Evolutionary conservation across 1,139 yeast species (phyloP).

Genomic region (Yamadazyma blattariae): DNA sequence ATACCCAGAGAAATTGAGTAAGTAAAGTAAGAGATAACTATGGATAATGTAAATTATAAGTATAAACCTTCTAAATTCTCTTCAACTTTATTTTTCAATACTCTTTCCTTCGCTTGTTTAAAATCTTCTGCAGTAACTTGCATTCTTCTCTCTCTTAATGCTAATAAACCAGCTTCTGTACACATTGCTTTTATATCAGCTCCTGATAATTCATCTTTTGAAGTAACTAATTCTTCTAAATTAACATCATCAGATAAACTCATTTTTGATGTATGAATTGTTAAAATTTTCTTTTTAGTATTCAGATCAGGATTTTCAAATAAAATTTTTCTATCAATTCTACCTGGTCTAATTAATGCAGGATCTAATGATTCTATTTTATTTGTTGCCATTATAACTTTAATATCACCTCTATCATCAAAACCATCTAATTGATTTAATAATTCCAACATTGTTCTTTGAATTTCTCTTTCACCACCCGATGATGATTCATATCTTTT

Average conservation of each 20-base stretch:
- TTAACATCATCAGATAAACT: conserved; percentile 83
- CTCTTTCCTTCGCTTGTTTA: conserved; percentile 92
- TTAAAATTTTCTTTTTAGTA: conserved; percentile 89
- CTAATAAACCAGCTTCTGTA: conserved; percentile 95
- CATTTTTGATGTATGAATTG: conserved; percentile 95
- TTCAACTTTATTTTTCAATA: conserved; percentile 95
- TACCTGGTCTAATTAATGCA: conserved; percentile 96
- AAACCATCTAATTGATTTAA: conserved; percentile 97
- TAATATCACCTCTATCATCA: conserved; percentile 97
- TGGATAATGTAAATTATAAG: conserved; percentile 51
- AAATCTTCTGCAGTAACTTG: conserved; percentile 95
- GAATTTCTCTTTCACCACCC: conserved; percentile 98
- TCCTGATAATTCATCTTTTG: conserved; percentile 95
- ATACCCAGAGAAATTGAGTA: neutral
- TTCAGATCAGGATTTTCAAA: conserved; percentile 94
- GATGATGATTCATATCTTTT: conserved; percentile 94
- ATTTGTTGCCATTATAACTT: conserved; percentile 98
- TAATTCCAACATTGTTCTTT: conserved; percentile 96
- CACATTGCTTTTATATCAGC: conserved; percentile 99
- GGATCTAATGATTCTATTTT: conserved; percentile 95
- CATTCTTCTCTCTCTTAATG: conserved; percentile 97
- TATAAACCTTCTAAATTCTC: conserved; percentile 95
- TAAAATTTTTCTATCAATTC: conserved; percentile 95
- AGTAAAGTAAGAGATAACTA: too few relatives aligned
- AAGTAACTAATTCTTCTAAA: conserved; percentile 82